Base-by-base conservation (phyloP, 768 basidiomycete species). In the Trichaptum fuscoviolaceum region DNA sequence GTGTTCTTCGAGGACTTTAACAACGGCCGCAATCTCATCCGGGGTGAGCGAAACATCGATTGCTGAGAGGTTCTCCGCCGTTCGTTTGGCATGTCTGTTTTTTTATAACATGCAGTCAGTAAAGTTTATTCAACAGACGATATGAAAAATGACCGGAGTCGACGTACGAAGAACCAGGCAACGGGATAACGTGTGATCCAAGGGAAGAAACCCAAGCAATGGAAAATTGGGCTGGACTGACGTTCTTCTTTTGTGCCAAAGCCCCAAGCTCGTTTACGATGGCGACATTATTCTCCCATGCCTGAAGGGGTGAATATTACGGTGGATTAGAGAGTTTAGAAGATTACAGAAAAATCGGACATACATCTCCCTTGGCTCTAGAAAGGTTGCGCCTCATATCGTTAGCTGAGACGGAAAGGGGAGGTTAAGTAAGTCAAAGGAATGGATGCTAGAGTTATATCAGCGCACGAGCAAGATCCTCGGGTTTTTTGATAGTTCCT, bases 91-190 rank as follows among this genome's bases (percentile, higher is more conserved):
- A 59, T 79, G 71, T 59, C 78, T 81, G 66, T 52, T 15, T 52
- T 52, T 52, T 52, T 52, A 15, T 4, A 63, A 60, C 67, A 57
- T 57, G 18, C 42, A 52, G 15, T 52, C 3, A 52, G 15, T 15
- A 15, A 20, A 52, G 42, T 52, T 20, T 6, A 20, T 12, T 20
- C 3, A 52, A 20, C 15, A 52, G 30, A 52, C 42, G 2, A 2
- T 5, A 20, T 12, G 42, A 36, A 36, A 7, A 7, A 36, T 36
- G 20, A 30, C 8, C 4, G 30, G 42, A 52, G 12, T 52, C 12
- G 66, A 77, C 76, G 60, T 64, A 80, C 78, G 78, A 79, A 20
- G 79, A 79, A 0, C 84, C 84, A 0, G 84, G 83, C 23, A 85
- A 76, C 3, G 83, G 82, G 65, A 85, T 75, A 24, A 83, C 79